phyloP scores from a whole-genome alignment of 768 basidiomycete genomes.

The Xanthoconium stramineum region DNA sequence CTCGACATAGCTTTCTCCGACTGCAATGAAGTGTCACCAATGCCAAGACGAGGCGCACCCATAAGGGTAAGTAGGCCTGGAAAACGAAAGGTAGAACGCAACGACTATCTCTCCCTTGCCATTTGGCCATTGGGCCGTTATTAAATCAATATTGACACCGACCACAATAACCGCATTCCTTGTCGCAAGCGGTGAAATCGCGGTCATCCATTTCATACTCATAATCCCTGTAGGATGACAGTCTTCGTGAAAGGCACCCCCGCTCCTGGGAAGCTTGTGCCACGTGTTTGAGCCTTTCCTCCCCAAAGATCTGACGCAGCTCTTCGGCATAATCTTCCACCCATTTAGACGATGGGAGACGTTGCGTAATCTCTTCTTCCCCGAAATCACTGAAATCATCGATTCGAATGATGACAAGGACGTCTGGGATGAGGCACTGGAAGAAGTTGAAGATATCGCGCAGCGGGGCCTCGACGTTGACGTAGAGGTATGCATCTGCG shows the following conservation, averaged over 20 bases:
- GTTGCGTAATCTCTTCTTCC: conserved; percentile 2
- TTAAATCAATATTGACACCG: not conserved
- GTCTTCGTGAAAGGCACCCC: not conserved
- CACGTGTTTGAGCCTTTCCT: not conserved
- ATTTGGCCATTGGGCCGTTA: not conserved
- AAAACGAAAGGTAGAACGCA: not conserved
- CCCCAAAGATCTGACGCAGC: not conserved
- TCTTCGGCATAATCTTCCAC: not conserved
- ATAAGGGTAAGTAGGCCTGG: not conserved
- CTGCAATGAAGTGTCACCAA: not conserved
- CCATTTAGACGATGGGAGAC: conserved; percentile 2
- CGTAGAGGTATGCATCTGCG: conserved; percentile 4
- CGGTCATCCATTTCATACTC: not conserved
- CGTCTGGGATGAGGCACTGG: conserved; percentile 4
- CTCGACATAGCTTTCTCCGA: not conserved
- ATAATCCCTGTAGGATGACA: not conserved
- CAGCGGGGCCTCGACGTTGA: conserved; percentile 1
- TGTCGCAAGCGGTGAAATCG: conserved; percentile 11
- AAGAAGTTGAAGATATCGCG: conserved; percentile 8
- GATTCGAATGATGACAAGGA: conserved; percentile 5
- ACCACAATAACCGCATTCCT: conserved; percentile 7
- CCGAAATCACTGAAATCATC: not conserved
- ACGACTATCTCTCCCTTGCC: not conserved
- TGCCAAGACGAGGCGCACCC: not conserved
- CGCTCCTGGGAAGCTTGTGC: not conserved